Evolutionary conservation across 108 stramenopile species (phyloP).

Genomic region (Skeletonema potamos): DNA sequence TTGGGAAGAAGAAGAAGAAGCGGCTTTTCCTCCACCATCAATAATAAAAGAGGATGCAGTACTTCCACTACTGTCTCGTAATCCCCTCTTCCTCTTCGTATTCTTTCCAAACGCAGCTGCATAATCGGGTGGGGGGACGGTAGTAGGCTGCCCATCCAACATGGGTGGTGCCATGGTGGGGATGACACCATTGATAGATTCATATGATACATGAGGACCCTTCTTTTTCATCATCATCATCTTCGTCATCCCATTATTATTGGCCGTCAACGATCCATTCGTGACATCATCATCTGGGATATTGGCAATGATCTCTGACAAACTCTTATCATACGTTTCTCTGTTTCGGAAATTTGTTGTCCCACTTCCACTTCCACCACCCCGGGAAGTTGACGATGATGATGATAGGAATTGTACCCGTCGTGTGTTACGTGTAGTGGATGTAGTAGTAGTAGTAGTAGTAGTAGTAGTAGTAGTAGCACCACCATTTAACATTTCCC

Average conservation of each 20-base stretch:
- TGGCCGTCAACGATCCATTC: background rate
- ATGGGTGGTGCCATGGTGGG: background rate
- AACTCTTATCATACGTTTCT: background rate
- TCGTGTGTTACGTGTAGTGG: background rate
- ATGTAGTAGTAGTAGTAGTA: background rate
- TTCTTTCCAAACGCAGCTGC: background rate
- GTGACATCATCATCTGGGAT: background rate
- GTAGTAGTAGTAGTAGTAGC: background rate
- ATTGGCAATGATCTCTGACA: background rate
- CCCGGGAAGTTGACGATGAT: no score
- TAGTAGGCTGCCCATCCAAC: background rate
- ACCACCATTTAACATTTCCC: background rate
- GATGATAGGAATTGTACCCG: background rate
- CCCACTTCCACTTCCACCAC: background rate
- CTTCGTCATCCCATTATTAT: background rate
- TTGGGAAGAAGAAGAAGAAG: no score
- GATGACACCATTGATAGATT: background rate
- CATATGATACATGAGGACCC: background rate
- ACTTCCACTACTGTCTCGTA: slow-evolving; percentile 8
- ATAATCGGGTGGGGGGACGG: background rate
- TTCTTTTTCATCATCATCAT: background rate
- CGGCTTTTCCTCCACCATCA: background rate
- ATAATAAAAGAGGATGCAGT: background rate
- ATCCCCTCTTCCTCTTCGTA: background rate
- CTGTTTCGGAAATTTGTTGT: background rate